Percentiles rank a stretch among this genome's conserved stretches.
Evolutionary conservation across 208 protist species (phyloP).

Genomic region (Leishmania turanica): DNA sequence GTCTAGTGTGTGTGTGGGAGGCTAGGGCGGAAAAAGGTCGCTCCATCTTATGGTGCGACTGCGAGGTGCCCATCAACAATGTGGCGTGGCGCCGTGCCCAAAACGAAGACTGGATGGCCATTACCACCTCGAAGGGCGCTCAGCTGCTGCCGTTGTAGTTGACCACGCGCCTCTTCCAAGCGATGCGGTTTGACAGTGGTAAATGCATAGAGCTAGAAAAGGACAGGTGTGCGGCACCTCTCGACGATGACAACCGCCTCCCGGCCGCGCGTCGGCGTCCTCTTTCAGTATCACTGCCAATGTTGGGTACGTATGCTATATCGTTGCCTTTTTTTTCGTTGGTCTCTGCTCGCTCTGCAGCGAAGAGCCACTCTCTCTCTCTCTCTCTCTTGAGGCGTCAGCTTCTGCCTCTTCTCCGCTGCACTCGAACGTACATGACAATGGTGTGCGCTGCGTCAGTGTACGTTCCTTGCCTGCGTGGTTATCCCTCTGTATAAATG

Average conservation of each 20-base stretch:
- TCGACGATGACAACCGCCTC: not conserved
- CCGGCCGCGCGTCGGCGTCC: not conserved
- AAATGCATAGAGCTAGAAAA: not conserved
- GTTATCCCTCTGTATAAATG: not conserved
- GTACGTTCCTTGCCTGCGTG: not conserved
- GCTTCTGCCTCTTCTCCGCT: not conserved
- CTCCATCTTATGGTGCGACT: slow-evolving; percentile 63
- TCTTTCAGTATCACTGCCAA: not conserved
- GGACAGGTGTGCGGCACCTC: not conserved
- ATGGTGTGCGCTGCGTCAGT: not conserved
- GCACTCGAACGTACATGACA: not conserved
- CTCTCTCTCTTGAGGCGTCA: not conserved
- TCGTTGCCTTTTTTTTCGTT: not conserved
- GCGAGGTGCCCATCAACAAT: slow-evolving; percentile 81
- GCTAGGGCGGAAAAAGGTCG: slow-evolving; percentile 59
- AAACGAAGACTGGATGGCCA: slow-evolving; percentile 85
- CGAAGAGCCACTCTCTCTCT: not conserved
- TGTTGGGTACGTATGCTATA: slow-evolving; percentile 4
- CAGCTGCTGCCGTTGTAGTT: slow-evolving; percentile 68
- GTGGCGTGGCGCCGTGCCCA: slow-evolving; percentile 76
- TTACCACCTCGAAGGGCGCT: slow-evolving; percentile 74
- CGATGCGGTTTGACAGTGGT: not conserved
- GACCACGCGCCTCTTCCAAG: not conserved
- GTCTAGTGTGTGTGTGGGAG: slow-evolving; percentile 98
- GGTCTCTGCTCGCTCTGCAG: not conserved